phyloP scores from a whole-genome alignment of 257 asterid genomes.

The Oldenlandia corymbosa region DNA sequence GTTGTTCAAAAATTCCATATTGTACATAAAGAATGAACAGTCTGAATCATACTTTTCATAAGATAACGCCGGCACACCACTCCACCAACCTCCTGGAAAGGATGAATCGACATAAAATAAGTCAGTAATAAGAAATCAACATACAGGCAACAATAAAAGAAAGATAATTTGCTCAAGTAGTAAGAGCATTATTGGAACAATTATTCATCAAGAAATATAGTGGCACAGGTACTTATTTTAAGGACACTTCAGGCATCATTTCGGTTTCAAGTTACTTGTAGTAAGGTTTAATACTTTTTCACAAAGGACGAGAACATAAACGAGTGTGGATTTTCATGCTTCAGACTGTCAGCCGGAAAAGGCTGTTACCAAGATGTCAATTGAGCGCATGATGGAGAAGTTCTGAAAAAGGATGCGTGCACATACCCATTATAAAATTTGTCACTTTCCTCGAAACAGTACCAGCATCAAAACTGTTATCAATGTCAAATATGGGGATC shows the following conservation, averaged over 20 bases:
- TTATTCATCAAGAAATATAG: not conserved
- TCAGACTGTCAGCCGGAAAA: too few relatives aligned
- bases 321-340: too few relatives aligned
- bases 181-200: not conserved
- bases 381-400: not conserved
- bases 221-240: not conserved
- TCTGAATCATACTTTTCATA: conserved; percentile 44
- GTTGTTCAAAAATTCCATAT: not conserved
- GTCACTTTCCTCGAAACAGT: conserved; percentile 62
- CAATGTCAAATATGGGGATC: conserved; percentile 88
- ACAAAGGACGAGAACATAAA: too few relatives aligned
- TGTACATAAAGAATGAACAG: conserved; percentile 1
- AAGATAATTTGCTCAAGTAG: not conserved
- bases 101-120: not conserved
- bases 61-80: conserved; percentile 78
- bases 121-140: not conserved
- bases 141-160: not conserved
- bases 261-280: not conserved
- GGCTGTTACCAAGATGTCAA: not conserved
- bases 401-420: not conserved
- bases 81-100: conserved; percentile 94
- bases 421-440: conserved; percentile 79
- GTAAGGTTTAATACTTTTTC: too few relatives aligned
- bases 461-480: conserved; percentile 54
- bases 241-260: not conserved